phyloP scores from a whole-genome alignment of 768 basidiomycete genomes.

The Termitomyces bulborhizus region DNA sequence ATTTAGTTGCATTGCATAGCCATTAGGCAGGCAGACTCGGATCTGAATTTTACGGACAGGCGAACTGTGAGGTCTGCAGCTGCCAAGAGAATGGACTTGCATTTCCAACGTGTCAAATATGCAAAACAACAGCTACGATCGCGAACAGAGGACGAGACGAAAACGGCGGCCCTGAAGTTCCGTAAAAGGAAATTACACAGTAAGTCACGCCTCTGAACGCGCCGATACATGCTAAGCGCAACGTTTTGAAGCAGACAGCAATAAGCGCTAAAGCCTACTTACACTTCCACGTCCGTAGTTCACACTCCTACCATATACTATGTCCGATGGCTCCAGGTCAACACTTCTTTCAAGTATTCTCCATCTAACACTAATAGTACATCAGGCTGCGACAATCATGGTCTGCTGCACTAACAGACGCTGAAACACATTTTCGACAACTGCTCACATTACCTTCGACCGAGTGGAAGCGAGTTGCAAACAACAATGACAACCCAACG shows the following conservation, averaged over 20 bases:
- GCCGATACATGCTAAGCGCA: background rate
- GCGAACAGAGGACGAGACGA: background rate
- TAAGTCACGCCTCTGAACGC: slow-evolving; percentile 4
- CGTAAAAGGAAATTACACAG: slow-evolving; percentile 1
- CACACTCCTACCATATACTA: slow-evolving; percentile 12
- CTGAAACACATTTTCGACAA: slow-evolving; percentile 73
- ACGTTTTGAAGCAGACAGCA: slow-evolving; percentile 6
- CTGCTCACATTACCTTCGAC: slow-evolving; percentile 65
- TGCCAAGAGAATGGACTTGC: too few species aligned
- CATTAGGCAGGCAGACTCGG: too few species aligned
- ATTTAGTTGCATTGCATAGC: too few species aligned
- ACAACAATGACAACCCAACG: slow-evolving; percentile 29
- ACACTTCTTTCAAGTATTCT: slow-evolving; percentile 3
- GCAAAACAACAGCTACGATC: background rate
- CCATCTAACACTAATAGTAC: background rate
- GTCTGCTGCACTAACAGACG: slow-evolving; percentile 67
- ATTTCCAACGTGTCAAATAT: too few species aligned
- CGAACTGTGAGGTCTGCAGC: too few species aligned
- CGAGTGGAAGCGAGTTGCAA: slow-evolving; percentile 79
- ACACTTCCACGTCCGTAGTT: background rate
- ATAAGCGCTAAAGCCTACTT: background rate
- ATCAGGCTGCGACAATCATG: slow-evolving; percentile 78
- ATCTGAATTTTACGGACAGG: too few species aligned
- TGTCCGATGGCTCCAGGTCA: slow-evolving; percentile 61
- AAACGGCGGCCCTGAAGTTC: background rate